A percentile compares a stretch with the other conserved stretches of the same genome.
These are phyloP conservation scores for Candida ovalis DNA, from an alignment of 805 yeast species.

Conservation along the genomic window DNA sequence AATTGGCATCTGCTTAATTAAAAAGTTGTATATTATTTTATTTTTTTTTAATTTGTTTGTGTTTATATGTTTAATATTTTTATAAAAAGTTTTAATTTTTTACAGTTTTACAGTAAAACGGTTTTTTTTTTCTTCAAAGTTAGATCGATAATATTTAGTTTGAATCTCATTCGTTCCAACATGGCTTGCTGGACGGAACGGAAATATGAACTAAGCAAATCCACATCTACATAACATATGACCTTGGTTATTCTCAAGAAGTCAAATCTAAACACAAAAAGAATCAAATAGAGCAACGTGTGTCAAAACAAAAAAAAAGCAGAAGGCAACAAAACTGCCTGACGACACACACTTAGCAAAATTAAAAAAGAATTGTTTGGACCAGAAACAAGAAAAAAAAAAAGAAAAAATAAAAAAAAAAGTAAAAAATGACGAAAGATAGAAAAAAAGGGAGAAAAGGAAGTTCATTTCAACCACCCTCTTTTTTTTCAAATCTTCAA, in stretches of 20 bases:
- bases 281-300: background rate
- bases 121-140: background rate
- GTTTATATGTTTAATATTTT: background rate
- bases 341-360: background rate
- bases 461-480: no score
- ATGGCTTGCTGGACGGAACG: background rate
- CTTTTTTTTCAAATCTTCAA: no score
- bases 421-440: background rate
- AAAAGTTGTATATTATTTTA: background rate
- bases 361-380: background rate
- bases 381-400: background rate
- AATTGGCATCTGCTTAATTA: slow-evolving; percentile 39
- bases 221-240: background rate
- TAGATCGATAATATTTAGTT: background rate
- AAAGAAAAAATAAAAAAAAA: background rate
- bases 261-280: background rate
- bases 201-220: background rate
- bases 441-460: no score
- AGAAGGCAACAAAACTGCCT: background rate
- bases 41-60: slow-evolving; percentile 1
- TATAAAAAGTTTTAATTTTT: background rate
- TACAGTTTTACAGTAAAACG: background rate
- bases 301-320: background rate
- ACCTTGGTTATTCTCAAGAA: background rate
- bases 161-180: background rate